These are phyloP conservation scores for Echinochloa phyllopogon DNA, from an alignment of 176 grass and related monocot species.

Conservation along the genomic window DNA sequence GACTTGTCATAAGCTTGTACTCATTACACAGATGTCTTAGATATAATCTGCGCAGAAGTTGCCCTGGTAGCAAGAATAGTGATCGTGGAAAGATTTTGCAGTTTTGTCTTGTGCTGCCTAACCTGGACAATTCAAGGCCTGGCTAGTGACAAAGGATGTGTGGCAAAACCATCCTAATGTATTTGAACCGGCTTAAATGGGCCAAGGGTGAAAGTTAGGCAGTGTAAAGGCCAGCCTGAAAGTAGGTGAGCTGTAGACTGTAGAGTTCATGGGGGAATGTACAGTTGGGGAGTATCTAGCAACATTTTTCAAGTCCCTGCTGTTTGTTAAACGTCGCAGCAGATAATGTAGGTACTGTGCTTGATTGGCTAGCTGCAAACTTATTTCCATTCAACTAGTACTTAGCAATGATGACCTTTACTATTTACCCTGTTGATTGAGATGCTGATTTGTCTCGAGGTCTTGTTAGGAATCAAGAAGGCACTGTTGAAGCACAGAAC, in stretches of 20 bases:
- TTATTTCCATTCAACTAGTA: background rate
- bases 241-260: background rate
- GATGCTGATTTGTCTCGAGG: background rate
- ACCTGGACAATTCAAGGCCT: background rate
- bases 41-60: background rate
- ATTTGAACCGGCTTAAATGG: background rate
- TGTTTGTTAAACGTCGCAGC: background rate
- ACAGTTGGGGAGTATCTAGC: background rate
- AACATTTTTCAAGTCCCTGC: background rate
- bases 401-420: conserved; percentile 2
- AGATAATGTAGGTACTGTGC: background rate
- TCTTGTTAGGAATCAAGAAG: background rate
- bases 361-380: background rate
- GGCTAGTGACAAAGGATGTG: background rate
- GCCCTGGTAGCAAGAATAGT: background rate
- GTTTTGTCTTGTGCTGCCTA: background rate
- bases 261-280: background rate
- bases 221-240: no score
- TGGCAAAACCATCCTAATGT: background rate
- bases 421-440: background rate
- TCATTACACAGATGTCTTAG: background rate
- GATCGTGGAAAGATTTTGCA: background rate
- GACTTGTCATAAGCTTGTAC: background rate
- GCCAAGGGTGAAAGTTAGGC: background rate
- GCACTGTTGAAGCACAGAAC: background rate